Base-by-base conservation (phyloP, 2,329 filamentous ascomycete genomes). In the Bipolaris oryzae region DNA sequence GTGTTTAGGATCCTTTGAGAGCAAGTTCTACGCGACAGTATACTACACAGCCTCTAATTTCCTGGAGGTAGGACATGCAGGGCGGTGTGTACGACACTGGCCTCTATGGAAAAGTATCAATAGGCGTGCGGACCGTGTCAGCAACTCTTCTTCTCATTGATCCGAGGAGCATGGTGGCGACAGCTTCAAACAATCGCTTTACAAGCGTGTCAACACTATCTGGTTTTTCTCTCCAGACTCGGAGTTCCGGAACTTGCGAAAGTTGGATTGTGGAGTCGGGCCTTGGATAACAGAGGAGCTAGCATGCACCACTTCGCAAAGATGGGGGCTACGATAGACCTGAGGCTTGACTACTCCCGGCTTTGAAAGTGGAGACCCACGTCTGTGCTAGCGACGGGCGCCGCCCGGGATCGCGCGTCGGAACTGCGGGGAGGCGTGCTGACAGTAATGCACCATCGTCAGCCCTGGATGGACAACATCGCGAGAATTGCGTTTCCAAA, bases 361-460 rank as follows among this genome's bases (percentile, higher is more conserved):
- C 10, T 9, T 54, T 39, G 44, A 20, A 20, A 42, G 60, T 54
- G 60, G 60, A 63, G 60, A 63, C 50, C 60, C 60, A 61, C 31
- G 39, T 4, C 23, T n/a, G 18, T 43, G 50, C 37, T 52, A 16
- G 28, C 28, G 28, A 42, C 35, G 37, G 42, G 53, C 38, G 18
- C 39, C 35, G 43, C 16, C 38, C 42, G 53, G 50, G 56, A 39
- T 16, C 18, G 39, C n/a, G 35, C 46, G 41, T 56, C 57, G 60
- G 60, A 60, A 60, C 41, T 58, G 60, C 53, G 60, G 60, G 60
- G 60, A 62, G 18, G 60, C 60, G 60, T 25, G 28, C 52, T 53
- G 45, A 54, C 52, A 21, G 45, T 31, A 15, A 31, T 16, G 28
- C 39, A 13, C 39, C 9, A 18, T 15, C 3, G 21, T 43, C 38